Base-by-base conservation (phyloP, 2,329 filamentous ascomycete species). In the Periconia sp. region DNA sequence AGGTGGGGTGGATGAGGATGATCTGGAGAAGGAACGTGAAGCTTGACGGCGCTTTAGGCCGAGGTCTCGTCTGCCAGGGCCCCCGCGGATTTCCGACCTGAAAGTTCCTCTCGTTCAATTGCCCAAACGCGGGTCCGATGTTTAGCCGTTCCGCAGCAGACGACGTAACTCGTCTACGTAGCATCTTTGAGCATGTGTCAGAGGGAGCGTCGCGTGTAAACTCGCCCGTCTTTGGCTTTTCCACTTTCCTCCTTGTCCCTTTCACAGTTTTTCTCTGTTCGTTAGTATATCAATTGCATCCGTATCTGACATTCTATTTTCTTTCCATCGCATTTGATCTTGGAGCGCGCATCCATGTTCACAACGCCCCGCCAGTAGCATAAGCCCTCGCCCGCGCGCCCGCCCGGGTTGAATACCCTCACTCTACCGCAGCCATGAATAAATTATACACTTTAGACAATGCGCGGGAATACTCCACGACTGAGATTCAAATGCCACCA, bases 141-240 rank as follows among this genome's bases (percentile, higher is more conserved):
- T 48, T 50, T 52, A n/a, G 41, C 51, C 51, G 51, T 30, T 46
- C 49, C 23, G 23, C 23, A 31, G 41, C 45, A 44, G 48, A 20
- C 37, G 52, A 65, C 64, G 63, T 65, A 65, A 69, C 63, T 67
- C 58, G 53, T 69, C 68, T 68, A 72, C 69, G 68, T 71, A 66
- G 64, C 69, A 64, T 66, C 67, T 72, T 70, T n/a, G 33, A 37
- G 33, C 59, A 55, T 47, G 48, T 56, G 55, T 56, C 57, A 61
- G 62, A 60, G 65, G 59, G 60, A 27, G 55, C 51, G 55, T 53
- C 49, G 55, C 58, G 53, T 55, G 40, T 53, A 43, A 35, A 46
- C 48, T 52, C 50, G 44, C 42, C 15, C 44, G 52, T 43, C 48
- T 41, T 52, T 15, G 17, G 47, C 42, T n/a, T 30, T 44, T 27